phyloP scores from a whole-genome alignment of 2,329 filamentous ascomycete species.

The Xylariaceae sp. region DNA sequence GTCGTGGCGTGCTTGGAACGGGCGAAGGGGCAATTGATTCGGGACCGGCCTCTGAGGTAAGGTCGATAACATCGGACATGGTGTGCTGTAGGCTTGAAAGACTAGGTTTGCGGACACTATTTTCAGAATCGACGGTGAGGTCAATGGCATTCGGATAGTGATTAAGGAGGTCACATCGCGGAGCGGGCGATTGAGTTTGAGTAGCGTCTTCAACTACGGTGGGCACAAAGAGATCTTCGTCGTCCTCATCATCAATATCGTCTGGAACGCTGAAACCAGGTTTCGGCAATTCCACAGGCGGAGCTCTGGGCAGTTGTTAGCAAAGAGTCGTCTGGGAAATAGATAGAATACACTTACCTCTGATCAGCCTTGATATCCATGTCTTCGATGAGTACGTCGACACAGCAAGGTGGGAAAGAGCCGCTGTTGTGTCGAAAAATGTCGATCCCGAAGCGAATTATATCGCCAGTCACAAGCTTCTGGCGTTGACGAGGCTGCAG shows the following conservation, averaged over 20 bases:
- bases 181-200: too few relatives aligned
- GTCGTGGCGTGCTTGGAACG: too few relatives aligned
- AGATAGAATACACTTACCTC: slow-evolving; percentile 11
- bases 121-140: slow-evolving; percentile 22
- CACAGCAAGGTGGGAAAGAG: slow-evolving; percentile 38
- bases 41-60: slow-evolving; percentile 1
- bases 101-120: slow-evolving; percentile 5
- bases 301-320: slow-evolving; percentile 14
- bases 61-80: slow-evolving; percentile 22
- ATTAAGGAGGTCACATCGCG: background rate
- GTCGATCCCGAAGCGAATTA: slow-evolving; percentile 39
- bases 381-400: slow-evolving; percentile 34
- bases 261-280: slow-evolving; percentile 43
- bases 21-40: background rate
- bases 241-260: slow-evolving; percentile 34
- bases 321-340: background rate
- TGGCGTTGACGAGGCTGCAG: slow-evolving; percentile 19
- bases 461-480: slow-evolving; percentile 35
- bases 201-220: background rate
- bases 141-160: slow-evolving; percentile 17
- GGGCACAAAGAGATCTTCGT: background rate
- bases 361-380: background rate
- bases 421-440: slow-evolving; percentile 34
- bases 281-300: slow-evolving; percentile 19
- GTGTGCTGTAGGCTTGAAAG: too few relatives aligned